Conservation (phyloP, 2,329 filamentous ascomycete genomes). For the Fonsecaea pedrosoi region DNA sequence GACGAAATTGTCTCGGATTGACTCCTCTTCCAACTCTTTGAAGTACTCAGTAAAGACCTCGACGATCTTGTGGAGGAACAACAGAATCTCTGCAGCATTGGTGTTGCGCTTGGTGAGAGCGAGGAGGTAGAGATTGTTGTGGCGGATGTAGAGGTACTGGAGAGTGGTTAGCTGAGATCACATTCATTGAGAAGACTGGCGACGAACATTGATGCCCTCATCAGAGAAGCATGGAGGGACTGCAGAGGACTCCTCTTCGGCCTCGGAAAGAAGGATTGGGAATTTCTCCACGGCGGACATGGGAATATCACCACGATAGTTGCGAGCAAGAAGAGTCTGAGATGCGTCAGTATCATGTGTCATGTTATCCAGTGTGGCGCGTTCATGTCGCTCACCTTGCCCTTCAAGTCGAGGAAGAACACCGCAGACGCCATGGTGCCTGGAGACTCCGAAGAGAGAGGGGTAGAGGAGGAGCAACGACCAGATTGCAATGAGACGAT, state of each 20-base stretch:
- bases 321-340: slow-evolving; percentile 95
- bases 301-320: slow-evolving; percentile 97
- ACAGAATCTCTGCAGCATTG: slow-evolving; percentile 96
- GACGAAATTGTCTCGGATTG: slow-evolving; percentile 98
- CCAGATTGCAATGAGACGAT: background rate
- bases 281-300: slow-evolving; percentile 99
- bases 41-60: slow-evolving; percentile 99
- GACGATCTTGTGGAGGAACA: slow-evolving; percentile 97
- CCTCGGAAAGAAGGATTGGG: slow-evolving; percentile 91
- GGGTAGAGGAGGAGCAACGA: background rate
- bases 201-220: slow-evolving; percentile 92
- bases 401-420: slow-evolving; percentile 99
- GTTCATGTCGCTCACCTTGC: slow-evolving; percentile 72
- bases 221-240: slow-evolving; percentile 98
- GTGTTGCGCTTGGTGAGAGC: slow-evolving; percentile 98
- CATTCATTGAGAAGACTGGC: slow-evolving; percentile 12
- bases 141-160: slow-evolving; percentile 97
- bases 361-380: background rate
- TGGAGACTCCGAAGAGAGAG: background rate
- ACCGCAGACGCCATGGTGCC: slow-evolving; percentile 87
- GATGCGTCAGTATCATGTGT: slow-evolving; percentile 29
- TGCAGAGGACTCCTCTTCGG: slow-evolving; percentile 97
- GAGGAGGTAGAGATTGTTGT: slow-evolving; percentile 98
- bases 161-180: slow-evolving; percentile 18
- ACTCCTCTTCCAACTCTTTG: slow-evolving; percentile 98